Conservation (phyloP, 768 basidiomycete species). For the Nevesoporus exiguus region DNA sequence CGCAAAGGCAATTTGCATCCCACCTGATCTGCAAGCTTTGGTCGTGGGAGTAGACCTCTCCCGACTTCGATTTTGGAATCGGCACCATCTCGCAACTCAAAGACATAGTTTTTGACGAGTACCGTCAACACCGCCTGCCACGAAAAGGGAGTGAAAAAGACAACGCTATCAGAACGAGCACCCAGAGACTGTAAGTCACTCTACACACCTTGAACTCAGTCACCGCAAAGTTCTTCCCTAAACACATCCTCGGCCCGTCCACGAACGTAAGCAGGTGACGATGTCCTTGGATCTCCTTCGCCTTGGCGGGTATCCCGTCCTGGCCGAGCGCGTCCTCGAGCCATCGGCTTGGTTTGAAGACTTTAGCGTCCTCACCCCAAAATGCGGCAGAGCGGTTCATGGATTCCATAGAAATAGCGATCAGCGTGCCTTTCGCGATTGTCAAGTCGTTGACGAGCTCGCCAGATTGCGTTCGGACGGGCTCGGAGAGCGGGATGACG, state of each 20-base stretch:
- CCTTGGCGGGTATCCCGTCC: constrained; percentile 22
- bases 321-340: constrained; percentile 27
- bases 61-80: background rate
- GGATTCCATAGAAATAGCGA: constrained; percentile 41
- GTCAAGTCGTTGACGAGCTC: constrained; percentile 35
- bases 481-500: constrained; percentile 50
- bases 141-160: no score
- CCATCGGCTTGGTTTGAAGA: constrained; percentile 66
- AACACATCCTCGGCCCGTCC: constrained; percentile 47
- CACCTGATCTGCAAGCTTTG: background rate
- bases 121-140: constrained; percentile 42
- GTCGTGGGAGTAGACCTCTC: background rate
- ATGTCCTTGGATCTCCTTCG: constrained; percentile 44
- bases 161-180: background rate
- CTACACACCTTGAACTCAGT: constrained; percentile 35
- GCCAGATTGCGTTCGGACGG: constrained; percentile 42
- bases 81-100: constrained; percentile 10
- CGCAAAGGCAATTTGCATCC: background rate
- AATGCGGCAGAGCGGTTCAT: constrained; percentile 50
- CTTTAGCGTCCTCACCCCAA: constrained; percentile 60
- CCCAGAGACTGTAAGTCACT: background rate
- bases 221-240: constrained; percentile 48
- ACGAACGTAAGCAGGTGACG: constrained; percentile 49
- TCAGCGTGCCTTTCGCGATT: constrained; percentile 44
- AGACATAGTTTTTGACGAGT: constrained; percentile 39